phyloP scores from a whole-genome alignment of 495 filamentous ascomycete genomes.

The Glutinoglossum americanum region DNA sequence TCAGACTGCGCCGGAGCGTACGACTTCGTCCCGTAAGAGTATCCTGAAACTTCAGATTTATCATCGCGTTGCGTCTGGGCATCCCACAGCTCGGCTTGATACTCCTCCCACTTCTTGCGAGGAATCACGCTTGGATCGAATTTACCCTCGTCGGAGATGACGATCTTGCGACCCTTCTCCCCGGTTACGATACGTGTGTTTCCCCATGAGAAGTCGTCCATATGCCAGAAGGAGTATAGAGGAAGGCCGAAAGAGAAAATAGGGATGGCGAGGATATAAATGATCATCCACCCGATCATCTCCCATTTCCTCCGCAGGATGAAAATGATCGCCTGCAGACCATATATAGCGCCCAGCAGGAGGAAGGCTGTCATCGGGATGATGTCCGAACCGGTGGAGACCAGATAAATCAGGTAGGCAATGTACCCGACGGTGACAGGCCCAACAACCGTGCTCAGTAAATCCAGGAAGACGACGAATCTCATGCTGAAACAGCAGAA shows the following conservation, averaged over 20 bases:
- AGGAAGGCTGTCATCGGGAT: slow-evolving; percentile 73
- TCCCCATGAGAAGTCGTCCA: slow-evolving; percentile 98
- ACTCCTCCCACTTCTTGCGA: slow-evolving; percentile 97
- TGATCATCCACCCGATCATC: slow-evolving; percentile 97
- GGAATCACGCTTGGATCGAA: slow-evolving; percentile 88
- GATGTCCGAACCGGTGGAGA: slow-evolving; percentile 33
- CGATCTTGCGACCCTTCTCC: slow-evolving; percentile 75
- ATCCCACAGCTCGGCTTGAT: slow-evolving; percentile 93
- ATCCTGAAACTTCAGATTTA: slow-evolving; percentile 73
- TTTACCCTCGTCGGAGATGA: slow-evolving; percentile 94
- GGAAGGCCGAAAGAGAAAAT: slow-evolving; percentile 82
- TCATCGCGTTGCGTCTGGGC: slow-evolving; percentile 73
- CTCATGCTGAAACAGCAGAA: slow-evolving; percentile 99
- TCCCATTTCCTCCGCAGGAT: slow-evolving; percentile 93
- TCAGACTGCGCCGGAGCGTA: slow-evolving; percentile 32
- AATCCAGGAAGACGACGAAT: slow-evolving; percentile 88
- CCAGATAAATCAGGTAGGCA: slow-evolving; percentile 61
- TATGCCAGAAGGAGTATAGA: slow-evolving; percentile 95
- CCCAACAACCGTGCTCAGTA: slow-evolving; percentile 77
- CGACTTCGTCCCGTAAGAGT: slow-evolving; percentile 75
- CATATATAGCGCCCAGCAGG: slow-evolving; percentile 83
- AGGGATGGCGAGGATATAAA: slow-evolving; percentile 82
- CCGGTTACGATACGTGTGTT: slow-evolving; percentile 95
- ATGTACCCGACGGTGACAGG: slow-evolving; percentile 88
- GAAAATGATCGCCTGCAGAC: slow-evolving; percentile 93